These are phyloP conservation scores for Alloteropsis semialata DNA, from an alignment of 176 grass and related monocot species.

Conservation along the genomic window DNA sequence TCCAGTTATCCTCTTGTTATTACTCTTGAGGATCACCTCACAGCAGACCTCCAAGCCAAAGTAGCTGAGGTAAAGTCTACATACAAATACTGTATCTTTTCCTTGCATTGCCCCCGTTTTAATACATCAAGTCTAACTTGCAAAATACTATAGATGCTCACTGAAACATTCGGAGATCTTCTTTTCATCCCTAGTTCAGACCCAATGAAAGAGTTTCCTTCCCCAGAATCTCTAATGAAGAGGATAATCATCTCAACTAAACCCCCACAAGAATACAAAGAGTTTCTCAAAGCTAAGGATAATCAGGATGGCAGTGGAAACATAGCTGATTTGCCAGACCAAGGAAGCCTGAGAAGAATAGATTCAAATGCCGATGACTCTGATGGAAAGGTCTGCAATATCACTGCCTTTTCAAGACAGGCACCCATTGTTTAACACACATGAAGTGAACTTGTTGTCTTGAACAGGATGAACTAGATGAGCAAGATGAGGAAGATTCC, in stretches of 20 bases:
- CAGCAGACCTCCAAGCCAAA: slow-evolving; percentile 89
- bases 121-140: slow-evolving; percentile 21
- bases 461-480: slow-evolving; percentile 52
- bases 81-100: slow-evolving; percentile 7
- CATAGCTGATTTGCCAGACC: slow-evolving; percentile 27
- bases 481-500: slow-evolving; percentile 60
- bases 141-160: slow-evolving; percentile 56
- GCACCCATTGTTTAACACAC: slow-evolving; percentile 1
- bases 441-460: slow-evolving; percentile 18
- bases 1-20: slow-evolving; percentile 84
- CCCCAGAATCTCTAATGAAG: slow-evolving; percentile 75
- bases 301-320: background rate
- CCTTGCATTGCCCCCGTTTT: background rate
- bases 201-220: slow-evolving; percentile 74
- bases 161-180: slow-evolving; percentile 73
- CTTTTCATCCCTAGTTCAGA: slow-evolving; percentile 64
- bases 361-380: slow-evolving; percentile 64
- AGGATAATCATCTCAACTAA: slow-evolving; percentile 96
- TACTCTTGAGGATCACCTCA: slow-evolving; percentile 97
- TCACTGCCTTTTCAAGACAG: background rate
- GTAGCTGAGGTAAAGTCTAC: slow-evolving; percentile 67
- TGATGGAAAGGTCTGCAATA: slow-evolving; percentile 61
- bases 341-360: slow-evolving; percentile 39
- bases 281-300: slow-evolving; percentile 67
- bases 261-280: slow-evolving; percentile 83